Conservation (phyloP, 441 rosid species). For the California macrophylla region DNA sequence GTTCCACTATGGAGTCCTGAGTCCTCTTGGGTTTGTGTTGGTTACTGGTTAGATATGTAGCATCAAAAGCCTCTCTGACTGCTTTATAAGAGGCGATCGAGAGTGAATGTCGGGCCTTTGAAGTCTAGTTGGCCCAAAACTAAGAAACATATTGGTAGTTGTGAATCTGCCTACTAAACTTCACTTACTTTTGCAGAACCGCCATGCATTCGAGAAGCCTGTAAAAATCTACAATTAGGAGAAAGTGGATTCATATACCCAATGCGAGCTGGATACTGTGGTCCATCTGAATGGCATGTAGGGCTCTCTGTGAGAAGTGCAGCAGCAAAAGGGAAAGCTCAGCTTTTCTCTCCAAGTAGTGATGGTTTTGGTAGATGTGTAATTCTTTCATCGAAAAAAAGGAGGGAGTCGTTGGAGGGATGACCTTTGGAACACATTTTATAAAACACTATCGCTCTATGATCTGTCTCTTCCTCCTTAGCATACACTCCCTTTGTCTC, state of each 20-base stretch:
- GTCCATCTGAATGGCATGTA: not conserved
- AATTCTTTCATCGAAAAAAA: conserved; percentile 17
- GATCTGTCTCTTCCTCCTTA: not conserved
- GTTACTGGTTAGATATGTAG: not conserved
- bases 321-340: conserved; percentile 12
- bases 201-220: conserved; percentile 51
- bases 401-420: conserved; percentile 7
- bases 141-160: not conserved
- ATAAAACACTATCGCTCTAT: conserved; percentile 6
- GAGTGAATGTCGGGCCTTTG: not conserved
- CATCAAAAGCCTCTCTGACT: not conserved
- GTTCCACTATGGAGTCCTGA: not conserved
- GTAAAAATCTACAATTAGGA: conserved; percentile 52
- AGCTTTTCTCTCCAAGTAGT: not conserved
- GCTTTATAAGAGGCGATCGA: not conserved
- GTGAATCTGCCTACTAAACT: not conserved
- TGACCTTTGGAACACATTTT: conserved; percentile 13
- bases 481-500: conserved; percentile 8
- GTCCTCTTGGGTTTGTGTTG: not conserved
- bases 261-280: conserved; percentile 2
- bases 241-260: conserved; percentile 8
- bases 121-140: not conserved
- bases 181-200: conserved; percentile 39
- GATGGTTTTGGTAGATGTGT: conserved; percentile 20
- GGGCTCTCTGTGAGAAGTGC: conserved; percentile 12